Evolutionary conservation across 352 stramenopile species (phyloP), one percentile per base, ranked within the genome.

Genomic region (Globisporangium acanthophoron): DNA sequence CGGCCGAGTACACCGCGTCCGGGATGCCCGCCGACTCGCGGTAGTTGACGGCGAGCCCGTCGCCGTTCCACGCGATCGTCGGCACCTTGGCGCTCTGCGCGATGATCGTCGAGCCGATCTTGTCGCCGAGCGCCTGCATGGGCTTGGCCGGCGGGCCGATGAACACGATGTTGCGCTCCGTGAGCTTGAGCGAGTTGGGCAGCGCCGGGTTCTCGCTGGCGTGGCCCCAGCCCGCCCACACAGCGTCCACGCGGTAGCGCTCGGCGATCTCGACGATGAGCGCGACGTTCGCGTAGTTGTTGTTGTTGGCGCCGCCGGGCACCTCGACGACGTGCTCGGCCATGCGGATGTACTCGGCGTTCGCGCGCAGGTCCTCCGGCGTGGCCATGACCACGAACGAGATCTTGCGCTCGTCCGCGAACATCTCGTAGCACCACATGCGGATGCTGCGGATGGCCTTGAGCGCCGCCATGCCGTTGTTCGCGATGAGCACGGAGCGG

Each of bases 321-420:
- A 99, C 98, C 73, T 99, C 97, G 31, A 99, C 96, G 49, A 99
- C 97, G 67, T 99, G 90, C 72, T 99, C 97, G 52, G 94, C 97
- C 96, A 99, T 99, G 61, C 98, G 96, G 67, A 99, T 99, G 83
- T 99, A 99, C 82, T 99, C 98, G 31, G 97, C 97, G 70, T 99
- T 99, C 27, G 97, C 97, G 54, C 96, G 83, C 49, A 99, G 76
- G 84, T 99, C 98, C 64, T 99, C 97, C 3, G 97, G 97, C 48
- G 97, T 99, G 2, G 97, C 97, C 98, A 99, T 99, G 45, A 99
- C 97, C 15, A 99, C 96, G 75, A 99, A 99, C 11, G 85, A 87
- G 57, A 99, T 80, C 61, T 88, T 85, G 65, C 89, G 83, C 56
- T 98, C 92, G 62, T 97, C 83, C 29, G 85, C 82, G 65, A 99